Base-by-base conservation (phyloP, 179 eudicot genomes). In the Drosera spatulata region DNA sequence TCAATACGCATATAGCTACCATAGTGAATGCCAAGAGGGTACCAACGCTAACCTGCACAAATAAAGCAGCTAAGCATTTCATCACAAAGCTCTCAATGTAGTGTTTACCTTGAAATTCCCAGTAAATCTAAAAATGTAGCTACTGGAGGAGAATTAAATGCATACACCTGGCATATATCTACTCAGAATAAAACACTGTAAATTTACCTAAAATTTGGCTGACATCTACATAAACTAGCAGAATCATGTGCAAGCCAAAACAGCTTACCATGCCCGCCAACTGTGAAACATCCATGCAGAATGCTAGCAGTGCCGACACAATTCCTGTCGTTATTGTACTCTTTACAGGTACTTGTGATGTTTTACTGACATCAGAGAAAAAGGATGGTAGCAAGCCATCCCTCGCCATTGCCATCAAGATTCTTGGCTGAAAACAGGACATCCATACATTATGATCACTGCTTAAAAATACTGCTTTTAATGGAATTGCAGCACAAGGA, bases 331-430 rank as follows among this genome's bases (percentile, higher is more conserved):
- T 58, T 38, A 91, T 41, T 13, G 98, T 91, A 80, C 96, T 65
- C 71, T 91, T 88, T 47, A 91, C 78, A 48, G 98, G 98, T 65
- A 91, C 95, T 75, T 91, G 91, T 41, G 98, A 71, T 49, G 61
- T 65, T 62, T 63, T 73, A 74, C 78, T 82, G 50, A 91, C 89
- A 62, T 91, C 93, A 9, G 95, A 88, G 73, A 91, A 91, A 59
- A 91, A 85, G 41, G 96, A 70, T 38, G 98, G 98, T 68, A 91
- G 72, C 75, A 91, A 71, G 60, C 98, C 98, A 67, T 91, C 96
- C 79, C 98, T 82, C 38, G 98, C 84, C 98, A 91, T 91, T 59
- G 96, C 96, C 98, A 91, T 86, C 66, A 91, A 79, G 66, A 91
- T 88, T 41, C 98, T 79, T 48, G 98, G 96, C 98, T 88, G 87